These are phyloP conservation scores for Podila minutissima DNA, from an alignment of 192 early-diverging fungal species.

Conservation along the genomic window DNA sequence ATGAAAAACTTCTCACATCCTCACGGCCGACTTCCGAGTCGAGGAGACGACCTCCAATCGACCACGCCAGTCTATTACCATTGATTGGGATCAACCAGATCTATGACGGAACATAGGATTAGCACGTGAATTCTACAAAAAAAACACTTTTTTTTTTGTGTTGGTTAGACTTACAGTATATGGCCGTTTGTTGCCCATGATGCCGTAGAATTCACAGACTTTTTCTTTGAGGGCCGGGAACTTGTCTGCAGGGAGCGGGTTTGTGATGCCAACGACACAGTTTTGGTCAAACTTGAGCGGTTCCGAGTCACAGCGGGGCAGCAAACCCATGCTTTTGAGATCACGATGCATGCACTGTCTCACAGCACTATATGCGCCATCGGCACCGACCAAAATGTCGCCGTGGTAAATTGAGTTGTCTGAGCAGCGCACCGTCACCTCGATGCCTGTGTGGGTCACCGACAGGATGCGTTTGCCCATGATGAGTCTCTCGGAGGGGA, in stretches of 20 bases:
- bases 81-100: constrained; percentile 37
- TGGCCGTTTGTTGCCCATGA: constrained; percentile 37
- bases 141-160: background rate
- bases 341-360: constrained; percentile 43
- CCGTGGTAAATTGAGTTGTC: constrained; percentile 37
- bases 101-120: constrained; percentile 3
- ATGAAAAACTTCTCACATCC: constrained; percentile 43
- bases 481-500: constrained; percentile 19
- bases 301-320: constrained; percentile 32
- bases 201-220: constrained; percentile 15
- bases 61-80: constrained; percentile 47
- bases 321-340: constrained; percentile 23
- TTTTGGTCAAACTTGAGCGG: constrained; percentile 50
- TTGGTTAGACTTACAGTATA: constrained; percentile 30
- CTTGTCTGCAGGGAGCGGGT: constrained; percentile 25
- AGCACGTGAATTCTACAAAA: background rate
- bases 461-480: constrained; percentile 41
- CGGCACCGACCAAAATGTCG: constrained; percentile 50
- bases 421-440: constrained; percentile 28
- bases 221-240: constrained; percentile 20
- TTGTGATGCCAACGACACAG: constrained; percentile 43
- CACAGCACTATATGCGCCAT: constrained; percentile 49
- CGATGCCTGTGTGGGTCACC: constrained; percentile 24
- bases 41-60: constrained; percentile 34
- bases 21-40: constrained; percentile 33